Conservation (phyloP, 2,329 filamentous ascomycete species). For the Colletotrichum tofieldiae region DNA sequence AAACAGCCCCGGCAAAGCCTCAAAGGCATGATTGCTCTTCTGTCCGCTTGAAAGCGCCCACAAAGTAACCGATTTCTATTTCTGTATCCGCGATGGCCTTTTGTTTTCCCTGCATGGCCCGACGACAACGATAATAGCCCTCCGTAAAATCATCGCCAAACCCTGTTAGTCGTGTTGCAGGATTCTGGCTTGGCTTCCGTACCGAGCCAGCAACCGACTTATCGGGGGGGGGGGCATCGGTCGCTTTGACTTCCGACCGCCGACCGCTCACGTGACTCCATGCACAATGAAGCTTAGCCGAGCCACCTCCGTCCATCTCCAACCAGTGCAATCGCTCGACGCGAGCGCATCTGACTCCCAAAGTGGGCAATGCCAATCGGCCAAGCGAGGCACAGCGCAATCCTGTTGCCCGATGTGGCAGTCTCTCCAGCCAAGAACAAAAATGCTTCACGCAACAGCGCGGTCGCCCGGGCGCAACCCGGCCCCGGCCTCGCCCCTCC, state of each 20-base stretch:
- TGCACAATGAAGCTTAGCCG: neutral
- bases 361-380: neutral
- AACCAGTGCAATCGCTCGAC: neutral
- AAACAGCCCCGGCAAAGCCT: constrained; percentile 17
- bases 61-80: neutral
- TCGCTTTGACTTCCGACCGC: constrained; percentile 2
- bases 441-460: neutral
- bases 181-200: too few species aligned
- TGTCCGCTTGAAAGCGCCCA: neutral
- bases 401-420: neutral
- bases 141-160: neutral
- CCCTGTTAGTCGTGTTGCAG: neutral
- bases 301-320: neutral
- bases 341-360: neutral
- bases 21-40: constrained; percentile 7
- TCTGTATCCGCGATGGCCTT: neutral
- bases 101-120: neutral
- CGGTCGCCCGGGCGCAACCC: neutral
- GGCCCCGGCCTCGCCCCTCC: neutral
- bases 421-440: neutral
- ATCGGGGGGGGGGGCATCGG: neutral
- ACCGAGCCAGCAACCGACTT: neutral
- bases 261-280: constrained; percentile 1
- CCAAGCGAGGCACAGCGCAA: constrained; percentile 10
- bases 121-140: neutral